A percentile compares a stretch with the other conserved stretches of the same genome.
These are phyloP conservation scores for Stachybotrys chlorohalonatus DNA, from an alignment of 2,329 filamentous ascomycete species.

Conservation along the genomic window DNA sequence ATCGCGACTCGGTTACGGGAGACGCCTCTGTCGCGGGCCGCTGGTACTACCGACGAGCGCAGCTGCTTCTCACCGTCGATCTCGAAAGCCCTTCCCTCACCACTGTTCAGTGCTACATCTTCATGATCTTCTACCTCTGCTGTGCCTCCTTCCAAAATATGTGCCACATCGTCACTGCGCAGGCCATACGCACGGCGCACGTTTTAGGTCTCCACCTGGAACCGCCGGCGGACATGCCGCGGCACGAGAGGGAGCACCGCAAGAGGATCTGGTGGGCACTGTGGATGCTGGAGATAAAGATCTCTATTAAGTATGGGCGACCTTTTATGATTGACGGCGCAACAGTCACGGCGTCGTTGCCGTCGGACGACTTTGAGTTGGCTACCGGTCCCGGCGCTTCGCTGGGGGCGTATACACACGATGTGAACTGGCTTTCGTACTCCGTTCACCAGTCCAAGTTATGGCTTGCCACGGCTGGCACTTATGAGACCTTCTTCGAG, in stretches of 20 bases:
- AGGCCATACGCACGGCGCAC: constrained; percentile 34
- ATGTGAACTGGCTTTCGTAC: constrained; percentile 14
- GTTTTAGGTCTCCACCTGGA: constrained; percentile 39
- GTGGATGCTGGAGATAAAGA: constrained; percentile 38
- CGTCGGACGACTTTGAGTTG: constrained; percentile 11
- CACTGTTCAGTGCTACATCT: constrained; percentile 38
- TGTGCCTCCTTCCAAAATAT: constrained; percentile 39
- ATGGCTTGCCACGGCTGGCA: constrained; percentile 7
- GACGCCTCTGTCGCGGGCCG: constrained; percentile 34
- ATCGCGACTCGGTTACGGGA: constrained; percentile 4
- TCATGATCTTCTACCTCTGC: constrained; percentile 35
- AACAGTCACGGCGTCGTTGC: constrained; percentile 24
- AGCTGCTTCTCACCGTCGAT: constrained; percentile 31
- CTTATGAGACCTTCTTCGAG: constrained; percentile 20
- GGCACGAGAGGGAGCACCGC: constrained; percentile 29
- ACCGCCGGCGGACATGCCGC: constrained; percentile 23
- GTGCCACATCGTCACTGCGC: constrained; percentile 27
- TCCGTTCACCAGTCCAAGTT: constrained; percentile 6
- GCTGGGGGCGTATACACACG: constrained; percentile 5
- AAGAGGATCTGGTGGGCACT: constrained; percentile 44
- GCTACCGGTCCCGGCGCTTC: constrained; percentile 6
- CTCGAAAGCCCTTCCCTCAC: constrained; percentile 36
- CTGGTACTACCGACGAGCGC: constrained; percentile 36
- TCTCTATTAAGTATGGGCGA: constrained; percentile 35
- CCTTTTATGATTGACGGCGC: constrained; percentile 26